Percentiles rank a stretch among this genome's conserved stretches.
These are phyloP conservation scores for Aureobasidium mangrovei DNA, from an alignment of 2,329 filamentous ascomycete genomes.

Conservation along the genomic window DNA sequence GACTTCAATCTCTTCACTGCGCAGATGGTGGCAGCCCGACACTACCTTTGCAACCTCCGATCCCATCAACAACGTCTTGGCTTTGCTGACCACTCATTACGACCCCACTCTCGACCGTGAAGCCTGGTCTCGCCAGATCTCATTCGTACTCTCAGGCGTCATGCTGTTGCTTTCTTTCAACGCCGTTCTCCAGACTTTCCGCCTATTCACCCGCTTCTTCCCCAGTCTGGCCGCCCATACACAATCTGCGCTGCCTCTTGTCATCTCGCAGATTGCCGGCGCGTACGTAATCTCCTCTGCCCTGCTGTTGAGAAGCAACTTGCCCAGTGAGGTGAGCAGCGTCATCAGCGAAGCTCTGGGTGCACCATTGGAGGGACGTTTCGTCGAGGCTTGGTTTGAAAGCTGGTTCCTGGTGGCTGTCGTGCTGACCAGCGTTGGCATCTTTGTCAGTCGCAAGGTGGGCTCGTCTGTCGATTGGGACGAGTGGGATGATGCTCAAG, in stretches of 20 bases:
- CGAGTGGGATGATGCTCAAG: slow-evolving; percentile 44
- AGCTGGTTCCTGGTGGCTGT: slow-evolving; percentile 71
- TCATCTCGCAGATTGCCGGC: slow-evolving; percentile 71
- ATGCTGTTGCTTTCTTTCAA: slow-evolving; percentile 76
- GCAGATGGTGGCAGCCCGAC: slow-evolving; percentile 41
- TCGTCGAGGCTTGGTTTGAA: slow-evolving; percentile 80
- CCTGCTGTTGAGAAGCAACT: slow-evolving; percentile 65
- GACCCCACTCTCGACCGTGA: slow-evolving; percentile 73
- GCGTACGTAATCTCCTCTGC: slow-evolving; percentile 80
- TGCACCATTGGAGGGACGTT: slow-evolving; percentile 62
- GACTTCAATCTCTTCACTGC: slow-evolving; percentile 59
- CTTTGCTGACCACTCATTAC: slow-evolving; percentile 72
- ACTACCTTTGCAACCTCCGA: slow-evolving; percentile 60
- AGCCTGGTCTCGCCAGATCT: slow-evolving; percentile 78
- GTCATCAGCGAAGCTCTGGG: slow-evolving; percentile 71
- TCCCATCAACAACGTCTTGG: slow-evolving; percentile 75
- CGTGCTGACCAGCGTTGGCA: slow-evolving; percentile 56
- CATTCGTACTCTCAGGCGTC: slow-evolving; percentile 71
- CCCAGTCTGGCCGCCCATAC: slow-evolving; percentile 64
- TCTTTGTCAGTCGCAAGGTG: slow-evolving; percentile 62
- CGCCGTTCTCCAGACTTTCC: slow-evolving; percentile 76
- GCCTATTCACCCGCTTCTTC: slow-evolving; percentile 67
- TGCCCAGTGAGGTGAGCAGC: slow-evolving; percentile 67
- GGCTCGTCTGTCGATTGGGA: slow-evolving; percentile 27
- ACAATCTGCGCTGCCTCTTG: slow-evolving; percentile 68